Conservation (phyloP, 257 asterid species). For the Solanum ahanhuiri region DNA sequence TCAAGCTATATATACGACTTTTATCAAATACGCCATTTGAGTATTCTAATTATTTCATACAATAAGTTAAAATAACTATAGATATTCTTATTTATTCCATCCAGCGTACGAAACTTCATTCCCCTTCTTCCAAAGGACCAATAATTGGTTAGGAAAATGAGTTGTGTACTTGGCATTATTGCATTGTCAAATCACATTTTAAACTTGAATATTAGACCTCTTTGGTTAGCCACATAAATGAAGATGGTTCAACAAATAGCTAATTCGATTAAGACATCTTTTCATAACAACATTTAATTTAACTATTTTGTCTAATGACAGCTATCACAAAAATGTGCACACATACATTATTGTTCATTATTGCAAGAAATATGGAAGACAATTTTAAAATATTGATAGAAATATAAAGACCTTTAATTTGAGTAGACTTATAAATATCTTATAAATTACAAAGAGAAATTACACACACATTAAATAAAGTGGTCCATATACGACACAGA, state of each 20-base stretch:
- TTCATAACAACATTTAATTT: neutral
- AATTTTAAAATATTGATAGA: no score
- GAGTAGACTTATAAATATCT: neutral
- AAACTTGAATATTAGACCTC: neutral
- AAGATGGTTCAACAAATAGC: neutral
- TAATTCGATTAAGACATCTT: neutral
- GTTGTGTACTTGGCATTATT: neutral
- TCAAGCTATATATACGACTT: neutral
- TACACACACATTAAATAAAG: neutral
- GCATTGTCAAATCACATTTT: neutral
- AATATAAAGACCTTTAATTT: neutral
- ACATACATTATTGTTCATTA: neutral
- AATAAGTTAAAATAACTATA: neutral
- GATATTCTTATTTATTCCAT: neutral
- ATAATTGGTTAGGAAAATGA: neutral
- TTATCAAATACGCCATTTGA: neutral
- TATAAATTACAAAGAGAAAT: neutral
- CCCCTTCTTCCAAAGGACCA: neutral
- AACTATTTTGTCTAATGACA: neutral
- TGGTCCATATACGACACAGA: neutral
- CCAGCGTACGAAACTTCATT: neutral
- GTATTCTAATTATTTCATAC: neutral
- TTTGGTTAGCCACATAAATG: neutral
- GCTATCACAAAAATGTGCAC: neutral
- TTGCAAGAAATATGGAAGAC: no score